Evolutionary conservation across 108 stramenopile genomes (phyloP).

Genomic region (Cyclotella atomus): DNA sequence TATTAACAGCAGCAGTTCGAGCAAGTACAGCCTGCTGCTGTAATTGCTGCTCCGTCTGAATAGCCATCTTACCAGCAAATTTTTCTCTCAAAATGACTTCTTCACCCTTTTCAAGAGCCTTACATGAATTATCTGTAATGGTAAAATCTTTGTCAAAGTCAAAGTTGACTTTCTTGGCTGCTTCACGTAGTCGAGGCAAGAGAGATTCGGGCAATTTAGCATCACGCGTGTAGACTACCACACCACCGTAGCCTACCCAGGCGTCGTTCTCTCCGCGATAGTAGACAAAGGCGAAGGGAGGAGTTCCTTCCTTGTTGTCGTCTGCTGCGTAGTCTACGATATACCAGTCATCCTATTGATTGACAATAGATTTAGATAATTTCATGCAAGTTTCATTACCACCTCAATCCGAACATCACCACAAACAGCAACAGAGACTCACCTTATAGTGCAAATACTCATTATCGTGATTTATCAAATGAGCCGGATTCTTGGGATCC

Average conservation of each 20-base stretch:
- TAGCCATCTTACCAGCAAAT: slow-evolving; percentile 81
- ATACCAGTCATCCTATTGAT: slow-evolving; percentile 98
- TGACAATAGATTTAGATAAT: too few species aligned
- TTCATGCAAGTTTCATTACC: too few species aligned
- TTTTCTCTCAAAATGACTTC: slow-evolving; percentile 69
- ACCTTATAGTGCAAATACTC: slow-evolving; percentile 97
- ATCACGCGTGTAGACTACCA: slow-evolving; percentile 92
- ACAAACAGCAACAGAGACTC: too few species aligned
- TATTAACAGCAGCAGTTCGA: slow-evolving; percentile 76
- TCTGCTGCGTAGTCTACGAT: slow-evolving; percentile 90
- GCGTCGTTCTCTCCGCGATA: slow-evolving; percentile 96
- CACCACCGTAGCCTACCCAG: slow-evolving; percentile 97
- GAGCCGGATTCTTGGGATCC: slow-evolving; percentile 85
- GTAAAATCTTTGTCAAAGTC: slow-evolving; percentile 88
- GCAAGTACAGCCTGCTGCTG: slow-evolving; percentile 77
- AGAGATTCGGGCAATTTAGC: slow-evolving; percentile 79
- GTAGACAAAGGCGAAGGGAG: slow-evolving; percentile 94
- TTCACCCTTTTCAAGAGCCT: slow-evolving; percentile 54
- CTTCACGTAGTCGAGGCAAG: slow-evolving; percentile 75
- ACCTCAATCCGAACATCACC: too few species aligned
- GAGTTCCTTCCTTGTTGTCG: slow-evolving; percentile 68
- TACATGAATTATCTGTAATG: slow-evolving; percentile 80
- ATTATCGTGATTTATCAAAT: slow-evolving; percentile 96
- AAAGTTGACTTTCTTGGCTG: slow-evolving; percentile 84
- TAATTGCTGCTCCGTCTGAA: slow-evolving; percentile 81